Conservation (phyloP, 495 filamentous ascomycete genomes). For the Penicillium ochrochloron region DNA sequence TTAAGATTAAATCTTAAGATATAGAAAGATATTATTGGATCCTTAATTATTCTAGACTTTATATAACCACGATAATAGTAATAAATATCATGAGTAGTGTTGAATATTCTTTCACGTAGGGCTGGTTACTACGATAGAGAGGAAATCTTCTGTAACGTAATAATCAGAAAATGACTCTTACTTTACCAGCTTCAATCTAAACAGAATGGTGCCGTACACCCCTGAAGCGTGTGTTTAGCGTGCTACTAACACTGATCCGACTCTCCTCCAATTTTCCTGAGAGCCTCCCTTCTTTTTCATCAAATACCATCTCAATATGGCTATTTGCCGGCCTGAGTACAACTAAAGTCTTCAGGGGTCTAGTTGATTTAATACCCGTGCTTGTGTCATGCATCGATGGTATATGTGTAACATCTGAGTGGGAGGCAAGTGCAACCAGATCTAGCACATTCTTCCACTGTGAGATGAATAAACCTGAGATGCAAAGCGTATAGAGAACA, state of each 20-base stretch:
- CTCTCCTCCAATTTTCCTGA: neutral
- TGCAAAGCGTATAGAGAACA: conserved; percentile 9
- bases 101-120: too few relatives aligned
- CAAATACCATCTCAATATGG: conserved; percentile 8
- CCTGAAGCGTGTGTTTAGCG: neutral
- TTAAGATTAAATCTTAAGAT: too few relatives aligned
- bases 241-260: neutral
- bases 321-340: neutral
- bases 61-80: too few relatives aligned
- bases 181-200: neutral
- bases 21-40: too few relatives aligned
- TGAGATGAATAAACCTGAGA: conserved; percentile 9
- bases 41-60: too few relatives aligned
- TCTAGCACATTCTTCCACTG: conserved; percentile 7
- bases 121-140: too few relatives aligned
- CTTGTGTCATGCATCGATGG: conserved; percentile 11
- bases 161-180: too few relatives aligned
- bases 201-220: conserved; percentile 1
- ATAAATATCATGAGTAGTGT: too few relatives aligned
- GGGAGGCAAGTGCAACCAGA: conserved; percentile 10
- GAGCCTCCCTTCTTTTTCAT: neutral
- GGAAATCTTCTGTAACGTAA: too few relatives aligned
- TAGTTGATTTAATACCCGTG: conserved; percentile 10
- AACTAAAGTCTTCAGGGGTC: conserved; percentile 10
- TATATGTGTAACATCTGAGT: conserved; percentile 4